phyloP scores from a whole-genome alignment of 2,329 filamentous ascomycete genomes.

The Chaetomiaceae sp. region DNA sequence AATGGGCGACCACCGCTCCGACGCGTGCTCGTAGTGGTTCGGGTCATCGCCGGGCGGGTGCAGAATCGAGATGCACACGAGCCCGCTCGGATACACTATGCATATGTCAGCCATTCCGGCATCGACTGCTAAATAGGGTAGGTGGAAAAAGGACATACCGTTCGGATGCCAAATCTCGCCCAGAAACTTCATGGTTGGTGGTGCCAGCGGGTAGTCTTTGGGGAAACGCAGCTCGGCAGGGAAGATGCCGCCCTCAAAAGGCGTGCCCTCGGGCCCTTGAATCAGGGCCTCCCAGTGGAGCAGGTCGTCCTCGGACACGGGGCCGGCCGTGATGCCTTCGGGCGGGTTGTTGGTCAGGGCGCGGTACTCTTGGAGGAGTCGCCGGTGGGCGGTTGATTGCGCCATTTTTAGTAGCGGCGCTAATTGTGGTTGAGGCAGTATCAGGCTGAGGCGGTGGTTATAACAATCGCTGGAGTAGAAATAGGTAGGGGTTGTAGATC shows the following conservation, averaged over 20 bases:
- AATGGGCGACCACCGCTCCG: slow-evolving; percentile 93
- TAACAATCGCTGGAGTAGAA: too few relatives aligned
- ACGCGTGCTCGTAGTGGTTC: slow-evolving; percentile 95
- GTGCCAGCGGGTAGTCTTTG: slow-evolving; percentile 92
- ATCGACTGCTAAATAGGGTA: too few relatives aligned
- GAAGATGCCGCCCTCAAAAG: slow-evolving; percentile 93
- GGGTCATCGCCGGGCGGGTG: slow-evolving; percentile 95
- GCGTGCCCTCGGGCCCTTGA: slow-evolving; percentile 89
- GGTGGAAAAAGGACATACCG: slow-evolving; percentile 47
- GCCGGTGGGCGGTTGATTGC: slow-evolving; percentile 62
- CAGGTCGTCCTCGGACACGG: slow-evolving; percentile 89
- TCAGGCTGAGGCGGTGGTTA: too few relatives aligned
- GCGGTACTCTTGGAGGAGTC: slow-evolving; percentile 95
- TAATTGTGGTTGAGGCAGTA: not conserved
- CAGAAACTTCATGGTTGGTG: slow-evolving; percentile 92
- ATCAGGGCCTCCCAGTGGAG: slow-evolving; percentile 96
- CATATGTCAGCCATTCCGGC: not conserved
- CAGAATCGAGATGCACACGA: slow-evolving; percentile 97
- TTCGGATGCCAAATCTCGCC: slow-evolving; percentile 97
- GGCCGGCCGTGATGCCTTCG: slow-evolving; percentile 95
- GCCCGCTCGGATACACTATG: slow-evolving; percentile 81
- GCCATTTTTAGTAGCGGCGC: slow-evolving; percentile 51
- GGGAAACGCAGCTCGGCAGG: slow-evolving; percentile 93
- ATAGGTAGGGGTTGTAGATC: too few relatives aligned
- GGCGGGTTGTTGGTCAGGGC: slow-evolving; percentile 89